These are phyloP conservation scores for Lyophyllum atratum DNA, from an alignment of 768 basidiomycete species.

Conservation along the genomic window DNA sequence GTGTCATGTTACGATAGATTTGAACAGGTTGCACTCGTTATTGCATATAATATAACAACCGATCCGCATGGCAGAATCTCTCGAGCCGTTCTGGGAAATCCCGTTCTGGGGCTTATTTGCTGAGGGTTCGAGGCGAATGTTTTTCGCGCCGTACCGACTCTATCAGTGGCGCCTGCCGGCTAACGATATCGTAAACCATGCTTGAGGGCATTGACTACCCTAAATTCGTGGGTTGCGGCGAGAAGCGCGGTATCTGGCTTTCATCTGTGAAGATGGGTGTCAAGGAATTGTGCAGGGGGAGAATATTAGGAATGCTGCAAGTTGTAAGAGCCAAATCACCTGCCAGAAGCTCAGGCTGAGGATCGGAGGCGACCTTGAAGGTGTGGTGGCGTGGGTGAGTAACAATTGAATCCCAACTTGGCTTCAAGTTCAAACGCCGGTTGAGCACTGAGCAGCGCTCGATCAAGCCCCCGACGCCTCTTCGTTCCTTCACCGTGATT, in stretches of 20 bases:
- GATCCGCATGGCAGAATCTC: not conserved
- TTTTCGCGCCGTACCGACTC: not conserved
- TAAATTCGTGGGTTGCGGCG: not conserved
- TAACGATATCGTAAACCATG: not conserved
- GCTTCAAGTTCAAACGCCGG: not conserved
- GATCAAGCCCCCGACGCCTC: not conserved
- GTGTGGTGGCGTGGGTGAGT: slow-evolving; percentile 1
- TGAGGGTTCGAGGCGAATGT: not conserved
- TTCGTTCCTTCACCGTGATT: not conserved
- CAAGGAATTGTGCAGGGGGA: too few species aligned
- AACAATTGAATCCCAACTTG: not conserved
- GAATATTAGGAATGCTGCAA: too few species aligned
- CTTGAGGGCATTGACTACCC: not conserved
- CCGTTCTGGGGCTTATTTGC: not conserved
- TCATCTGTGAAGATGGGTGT: not conserved
- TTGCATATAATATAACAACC: not conserved
- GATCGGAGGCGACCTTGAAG: not conserved
- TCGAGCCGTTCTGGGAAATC: not conserved
- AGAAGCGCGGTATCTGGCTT: not conserved
- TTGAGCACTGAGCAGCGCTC: too few species aligned
- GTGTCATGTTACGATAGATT: not conserved
- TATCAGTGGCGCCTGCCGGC: not conserved
- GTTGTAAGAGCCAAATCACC: too few species aligned
- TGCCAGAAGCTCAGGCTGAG: not conserved
- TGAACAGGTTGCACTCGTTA: not conserved